Base-by-base conservation (phyloP, 2,329 filamentous ascomycete species). In the Huntiella abstrusa region DNA sequence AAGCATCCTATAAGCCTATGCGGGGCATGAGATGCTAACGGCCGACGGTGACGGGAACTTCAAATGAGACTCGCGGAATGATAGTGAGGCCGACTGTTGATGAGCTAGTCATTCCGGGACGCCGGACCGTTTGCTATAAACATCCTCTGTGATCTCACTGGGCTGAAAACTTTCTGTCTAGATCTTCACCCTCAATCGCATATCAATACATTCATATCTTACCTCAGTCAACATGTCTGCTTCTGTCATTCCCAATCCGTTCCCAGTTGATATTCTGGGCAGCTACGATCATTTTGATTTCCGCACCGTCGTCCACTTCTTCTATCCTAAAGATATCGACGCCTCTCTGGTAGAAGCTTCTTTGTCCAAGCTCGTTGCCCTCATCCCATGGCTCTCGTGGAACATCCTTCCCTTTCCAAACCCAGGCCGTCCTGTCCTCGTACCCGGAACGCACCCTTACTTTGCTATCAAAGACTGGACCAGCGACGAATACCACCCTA, bases 231-330 rank as follows among this genome's bases (percentile, higher is more conserved):
- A 2, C 22, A 28, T 28, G 22, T 1, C 1, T 3, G 22, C 1
- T 28, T 28, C 22, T 28, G 7, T 3, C 22, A 28, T 28, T 8
- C 22, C 22, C 7, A 28, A 28, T 28, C 22, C 22, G 22, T 45
- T 45, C 36, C n/a, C 38, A n/a, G 17, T 45, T 13, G 43, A 40
- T n/a, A 10, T 36, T n/a, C 43, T 45, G 7, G 43, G 43, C 43
- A 35, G 39, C 8, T 13, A 15, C n/a, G 16, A 10, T 4, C 13
- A 16, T 13, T 11, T 45, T 7, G 19, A 40, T 11, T 45, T 37
- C 17, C 28, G 28, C 35, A 13, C 16, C 13, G 13, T 28, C 5
- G 32, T 45, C 35, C 28, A 33, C 13, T 33, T 17, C 19, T 45
- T 45, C 35, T 45, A 39, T 17, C 22, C 22, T 8, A 28, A 5